These are phyloP conservation scores for Entelexis sorbosivorans DNA, from an alignment of 1,139 yeast genomes.

Conservation along the genomic window DNA sequence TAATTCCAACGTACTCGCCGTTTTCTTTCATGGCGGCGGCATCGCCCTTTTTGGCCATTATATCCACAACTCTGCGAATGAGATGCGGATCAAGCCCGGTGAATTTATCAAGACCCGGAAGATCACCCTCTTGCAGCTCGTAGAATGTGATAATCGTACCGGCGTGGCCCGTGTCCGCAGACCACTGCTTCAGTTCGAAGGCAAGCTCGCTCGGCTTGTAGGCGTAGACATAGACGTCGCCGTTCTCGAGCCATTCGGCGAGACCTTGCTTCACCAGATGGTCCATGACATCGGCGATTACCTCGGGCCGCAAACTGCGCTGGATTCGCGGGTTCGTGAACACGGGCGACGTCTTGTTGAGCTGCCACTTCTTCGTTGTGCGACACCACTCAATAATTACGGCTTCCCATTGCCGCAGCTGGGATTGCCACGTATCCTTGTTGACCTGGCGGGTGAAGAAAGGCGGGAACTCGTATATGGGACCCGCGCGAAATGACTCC, in stretches of 20 bases:
- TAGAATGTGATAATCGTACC: conserved; percentile 72
- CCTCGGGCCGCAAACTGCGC: conserved; percentile 46
- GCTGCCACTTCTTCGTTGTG: conserved; percentile 42
- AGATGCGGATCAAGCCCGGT: conserved; percentile 51
- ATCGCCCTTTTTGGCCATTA: conserved; percentile 50
- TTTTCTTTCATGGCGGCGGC: conserved; percentile 30
- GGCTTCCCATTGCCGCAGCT: conserved; percentile 48
- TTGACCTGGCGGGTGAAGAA: conserved; percentile 85
- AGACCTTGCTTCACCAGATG: conserved; percentile 45
- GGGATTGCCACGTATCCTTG: conserved; percentile 63
- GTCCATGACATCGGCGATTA: conserved; percentile 45
- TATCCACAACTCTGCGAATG: conserved; percentile 45
- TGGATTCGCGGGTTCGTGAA: conserved; percentile 36
- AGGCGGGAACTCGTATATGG: conserved; percentile 78
- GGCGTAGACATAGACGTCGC: conserved; percentile 49
- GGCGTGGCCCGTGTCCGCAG: conserved; percentile 65
- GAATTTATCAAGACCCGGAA: conserved; percentile 47
- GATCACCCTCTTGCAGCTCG: conserved; percentile 61
- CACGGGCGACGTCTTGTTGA: conserved; percentile 28
- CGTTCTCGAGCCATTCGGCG: conserved; percentile 33
- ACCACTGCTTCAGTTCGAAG: conserved; percentile 45
- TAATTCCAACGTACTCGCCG: conserved; percentile 31
- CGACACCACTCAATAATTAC: conserved; percentile 51
- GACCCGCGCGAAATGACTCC: conserved; percentile 16
- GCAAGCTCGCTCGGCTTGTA: conserved; percentile 70